A percentile compares a stretch with the other conserved stretches of the same genome.
These are phyloP conservation scores for Pterocarpus macrocarpus DNA, from an alignment of 306 rosid species.

Conservation along the genomic window DNA sequence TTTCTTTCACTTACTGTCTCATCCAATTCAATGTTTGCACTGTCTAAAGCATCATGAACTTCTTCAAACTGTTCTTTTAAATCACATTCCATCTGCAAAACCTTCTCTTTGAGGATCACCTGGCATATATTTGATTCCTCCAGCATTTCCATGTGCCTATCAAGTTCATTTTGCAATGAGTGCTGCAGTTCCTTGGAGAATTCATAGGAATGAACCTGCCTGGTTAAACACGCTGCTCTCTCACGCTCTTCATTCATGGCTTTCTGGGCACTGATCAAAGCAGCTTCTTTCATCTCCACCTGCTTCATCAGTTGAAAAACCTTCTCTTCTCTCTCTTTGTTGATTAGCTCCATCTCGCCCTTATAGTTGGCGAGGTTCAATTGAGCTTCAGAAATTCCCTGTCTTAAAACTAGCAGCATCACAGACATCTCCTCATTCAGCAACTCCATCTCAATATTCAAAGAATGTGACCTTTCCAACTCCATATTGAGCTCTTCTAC, in stretches of 20 bases:
- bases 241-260: slow-evolving; percentile 50
- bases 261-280: slow-evolving; percentile 50
- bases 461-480: slow-evolving; percentile 61
- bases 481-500: slow-evolving; percentile 59
- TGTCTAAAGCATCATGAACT: slow-evolving; percentile 60
- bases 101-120: slow-evolving; percentile 51
- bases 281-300: slow-evolving; percentile 68
- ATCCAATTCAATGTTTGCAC: slow-evolving; percentile 57
- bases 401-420: slow-evolving; percentile 68
- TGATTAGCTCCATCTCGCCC: slow-evolving; percentile 51
- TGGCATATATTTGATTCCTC: slow-evolving; percentile 64
- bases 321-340: slow-evolving; percentile 58
- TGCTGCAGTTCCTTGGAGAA: slow-evolving; percentile 50
- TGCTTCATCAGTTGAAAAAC: slow-evolving; percentile 59
- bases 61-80: slow-evolving; percentile 49
- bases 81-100: slow-evolving; percentile 47
- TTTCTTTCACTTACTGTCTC: slow-evolving; percentile 65
- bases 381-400: slow-evolving; percentile 70
- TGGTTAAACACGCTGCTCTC: slow-evolving; percentile 48
- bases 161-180: slow-evolving; percentile 58
- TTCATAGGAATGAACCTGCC: slow-evolving; percentile 59
- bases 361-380: slow-evolving; percentile 55
- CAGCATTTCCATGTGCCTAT: slow-evolving; percentile 62
- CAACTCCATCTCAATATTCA: slow-evolving; percentile 65
- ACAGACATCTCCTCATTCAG: slow-evolving; percentile 76